Percentiles rank a stretch among this genome's conserved stretches.
phyloP scores from a whole-genome alignment of 148 eudicot species.

The Euryodendron excelsum region DNA sequence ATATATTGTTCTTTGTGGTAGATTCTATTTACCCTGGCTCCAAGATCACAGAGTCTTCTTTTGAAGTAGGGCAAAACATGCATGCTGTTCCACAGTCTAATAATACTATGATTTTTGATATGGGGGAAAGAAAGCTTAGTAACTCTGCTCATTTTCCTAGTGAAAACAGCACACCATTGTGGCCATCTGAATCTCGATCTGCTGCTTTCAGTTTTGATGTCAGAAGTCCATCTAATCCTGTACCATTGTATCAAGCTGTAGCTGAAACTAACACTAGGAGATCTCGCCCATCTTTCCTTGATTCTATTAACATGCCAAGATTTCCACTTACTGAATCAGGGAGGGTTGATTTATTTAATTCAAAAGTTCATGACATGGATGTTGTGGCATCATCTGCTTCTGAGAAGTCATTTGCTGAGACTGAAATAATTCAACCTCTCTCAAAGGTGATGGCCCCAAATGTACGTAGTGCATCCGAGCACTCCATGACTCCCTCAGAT shows the following conservation, averaged over 20 bases:
- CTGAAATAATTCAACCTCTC: conserved; percentile 28
- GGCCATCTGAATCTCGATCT: conserved; percentile 44
- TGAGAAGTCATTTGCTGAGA: conserved; percentile 15
- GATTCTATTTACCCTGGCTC: conserved; percentile 31
- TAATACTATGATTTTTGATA: conserved; percentile 27
- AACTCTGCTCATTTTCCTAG: conserved; percentile 29
- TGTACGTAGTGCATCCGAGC: conserved; percentile 17
- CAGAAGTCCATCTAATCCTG: conserved; percentile 33
- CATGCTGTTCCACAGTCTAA: conserved; percentile 18
- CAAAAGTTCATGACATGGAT: conserved; percentile 33
- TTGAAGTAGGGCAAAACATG: conserved; percentile 31
- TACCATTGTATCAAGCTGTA: conserved; percentile 30
- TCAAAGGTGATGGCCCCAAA: conserved; percentile 19
- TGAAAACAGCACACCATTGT: conserved; percentile 29
- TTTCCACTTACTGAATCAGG: conserved; percentile 37
- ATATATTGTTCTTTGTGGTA: conserved; percentile 22
- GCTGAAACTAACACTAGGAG: conserved; percentile 51
- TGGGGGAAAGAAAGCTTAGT: conserved; percentile 41
- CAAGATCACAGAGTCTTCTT: conserved; percentile 19
- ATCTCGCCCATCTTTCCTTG: conserved; percentile 90
- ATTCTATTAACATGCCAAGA: conserved; percentile 64
- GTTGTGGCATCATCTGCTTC: conserved; percentile 34
- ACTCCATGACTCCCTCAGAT: conserved; percentile 15
- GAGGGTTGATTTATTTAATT: conserved; percentile 22
- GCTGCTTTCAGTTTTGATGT: conserved; percentile 35